phyloP scores from a whole-genome alignment of 805 yeast genomes.

The Nakazawaea ambrosiae region DNA sequence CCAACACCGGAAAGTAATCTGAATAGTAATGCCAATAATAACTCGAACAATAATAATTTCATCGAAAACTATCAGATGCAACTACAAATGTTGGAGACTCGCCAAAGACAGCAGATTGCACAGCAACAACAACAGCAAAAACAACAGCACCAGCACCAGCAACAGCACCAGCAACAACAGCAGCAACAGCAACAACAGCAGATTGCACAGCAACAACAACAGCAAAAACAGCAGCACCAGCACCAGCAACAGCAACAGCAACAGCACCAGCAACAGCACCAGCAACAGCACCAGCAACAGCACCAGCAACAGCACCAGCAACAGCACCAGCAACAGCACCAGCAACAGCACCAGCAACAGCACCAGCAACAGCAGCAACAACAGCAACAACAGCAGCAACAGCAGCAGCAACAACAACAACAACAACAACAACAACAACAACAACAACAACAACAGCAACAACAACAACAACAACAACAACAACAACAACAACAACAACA shows the following conservation, averaged over 20 bases:
- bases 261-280: no score
- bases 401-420: slow-evolving; percentile 2
- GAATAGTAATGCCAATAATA: not conserved
- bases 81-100: not conserved
- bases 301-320: no score
- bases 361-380: not conserved
- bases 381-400: slow-evolving; percentile 5
- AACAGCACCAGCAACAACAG: no score
- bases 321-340: not conserved
- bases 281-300: no score
- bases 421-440: not conserved
- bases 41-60: not conserved
- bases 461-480: slow-evolving; percentile 1
- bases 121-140: not conserved
- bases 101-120: not conserved
- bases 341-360: not conserved
- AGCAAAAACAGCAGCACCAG: no score
- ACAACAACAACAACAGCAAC: not conserved
- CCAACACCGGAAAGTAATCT: no score
- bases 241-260: no score
- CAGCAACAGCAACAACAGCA: no score
- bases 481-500: not conserved
- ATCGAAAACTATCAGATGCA: not conserved
- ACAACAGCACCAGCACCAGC: no score
- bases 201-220: no score